Conservation (phyloP, 139 green algal species). For the Picocystis salinarum region DNA sequence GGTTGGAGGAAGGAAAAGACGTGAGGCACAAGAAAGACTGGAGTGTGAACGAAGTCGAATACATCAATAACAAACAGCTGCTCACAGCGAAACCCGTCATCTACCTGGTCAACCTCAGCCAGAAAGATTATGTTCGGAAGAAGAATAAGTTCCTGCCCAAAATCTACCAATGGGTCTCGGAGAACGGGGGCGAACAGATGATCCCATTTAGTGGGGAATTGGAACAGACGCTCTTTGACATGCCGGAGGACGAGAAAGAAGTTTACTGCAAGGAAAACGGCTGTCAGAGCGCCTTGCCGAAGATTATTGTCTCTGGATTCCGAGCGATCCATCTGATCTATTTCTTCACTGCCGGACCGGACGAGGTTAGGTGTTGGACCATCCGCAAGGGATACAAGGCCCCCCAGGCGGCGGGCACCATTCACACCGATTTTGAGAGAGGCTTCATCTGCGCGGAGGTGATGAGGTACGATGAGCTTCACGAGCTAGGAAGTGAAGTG, state of each 20-base stretch:
- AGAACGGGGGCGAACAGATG: slow-evolving; percentile 72
- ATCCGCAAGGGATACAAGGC: slow-evolving; percentile 69
- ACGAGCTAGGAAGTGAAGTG: slow-evolving; percentile 54
- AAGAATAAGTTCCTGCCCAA: slow-evolving; percentile 98
- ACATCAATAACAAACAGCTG: slow-evolving; percentile 58
- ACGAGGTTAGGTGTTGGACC: slow-evolving; percentile 89
- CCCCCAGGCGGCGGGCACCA: slow-evolving; percentile 80
- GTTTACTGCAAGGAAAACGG: slow-evolving; percentile 42
- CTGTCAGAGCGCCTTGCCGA: slow-evolving; percentile 39
- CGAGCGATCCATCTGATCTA: slow-evolving; percentile 86
- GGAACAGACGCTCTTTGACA: slow-evolving; percentile 80
- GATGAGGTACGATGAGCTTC: slow-evolving; percentile 24
- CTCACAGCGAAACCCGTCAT: slow-evolving; percentile 86
- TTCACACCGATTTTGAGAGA: slow-evolving; percentile 95
- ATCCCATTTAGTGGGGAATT: slow-evolving; percentile 83
- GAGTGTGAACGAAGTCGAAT: slow-evolving; percentile 54
- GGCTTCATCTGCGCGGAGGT: slow-evolving; percentile 98
- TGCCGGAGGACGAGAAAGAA: slow-evolving; percentile 60
- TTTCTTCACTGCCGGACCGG: slow-evolving; percentile 93
- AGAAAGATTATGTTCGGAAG: slow-evolving; percentile 83
- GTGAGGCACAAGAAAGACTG: slow-evolving; percentile 50
- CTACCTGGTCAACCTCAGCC: slow-evolving; percentile 84
- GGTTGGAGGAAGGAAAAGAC: slow-evolving; percentile 49
- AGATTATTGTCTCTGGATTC: slow-evolving; percentile 95
- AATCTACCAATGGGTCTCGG: slow-evolving; percentile 79